Conservation (phyloP, 345 rosid species). For the Heritiera fomes region DNA sequence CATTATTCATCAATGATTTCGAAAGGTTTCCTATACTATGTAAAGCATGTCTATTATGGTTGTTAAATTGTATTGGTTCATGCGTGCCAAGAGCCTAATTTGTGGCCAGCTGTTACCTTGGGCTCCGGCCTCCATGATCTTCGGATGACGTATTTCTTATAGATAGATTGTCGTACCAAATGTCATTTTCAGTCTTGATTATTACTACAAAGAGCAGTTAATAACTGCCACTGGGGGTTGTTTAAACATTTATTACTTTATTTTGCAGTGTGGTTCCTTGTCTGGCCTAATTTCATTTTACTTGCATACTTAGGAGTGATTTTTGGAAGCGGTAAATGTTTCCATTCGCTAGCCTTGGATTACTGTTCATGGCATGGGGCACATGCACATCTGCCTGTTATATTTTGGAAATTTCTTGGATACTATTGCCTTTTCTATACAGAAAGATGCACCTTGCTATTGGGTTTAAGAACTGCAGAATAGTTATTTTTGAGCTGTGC, state of each 20-base stretch:
- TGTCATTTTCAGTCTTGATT: background rate
- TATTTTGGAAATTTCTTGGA: background rate
- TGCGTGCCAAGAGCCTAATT: too few species aligned
- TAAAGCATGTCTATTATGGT: too few species aligned
- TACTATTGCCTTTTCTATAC: background rate
- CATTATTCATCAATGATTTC: too few species aligned
- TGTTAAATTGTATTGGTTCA: too few species aligned
- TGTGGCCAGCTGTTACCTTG: background rate
- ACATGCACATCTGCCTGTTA: background rate
- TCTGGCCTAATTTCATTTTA: background rate
- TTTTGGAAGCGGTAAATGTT: background rate
- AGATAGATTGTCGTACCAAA: background rate
- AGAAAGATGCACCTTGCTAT: background rate
- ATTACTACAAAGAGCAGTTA: background rate
- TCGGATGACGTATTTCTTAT: background rate
- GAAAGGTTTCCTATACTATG: too few species aligned
- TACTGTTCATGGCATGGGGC: background rate
- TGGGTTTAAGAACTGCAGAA: constrained; percentile 1
- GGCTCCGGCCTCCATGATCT: background rate
- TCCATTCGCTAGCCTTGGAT: background rate
- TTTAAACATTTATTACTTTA: background rate
- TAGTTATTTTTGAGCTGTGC: background rate
- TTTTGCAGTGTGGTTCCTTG: background rate
- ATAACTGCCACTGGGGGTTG: background rate
- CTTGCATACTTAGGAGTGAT: background rate